A percentile compares a stretch with the other conserved stretches of the same genome.
Evolutionary conservation across 2,329 filamentous ascomycete genomes (phyloP).

Genomic region (Colletotrichum agaves): DNA sequence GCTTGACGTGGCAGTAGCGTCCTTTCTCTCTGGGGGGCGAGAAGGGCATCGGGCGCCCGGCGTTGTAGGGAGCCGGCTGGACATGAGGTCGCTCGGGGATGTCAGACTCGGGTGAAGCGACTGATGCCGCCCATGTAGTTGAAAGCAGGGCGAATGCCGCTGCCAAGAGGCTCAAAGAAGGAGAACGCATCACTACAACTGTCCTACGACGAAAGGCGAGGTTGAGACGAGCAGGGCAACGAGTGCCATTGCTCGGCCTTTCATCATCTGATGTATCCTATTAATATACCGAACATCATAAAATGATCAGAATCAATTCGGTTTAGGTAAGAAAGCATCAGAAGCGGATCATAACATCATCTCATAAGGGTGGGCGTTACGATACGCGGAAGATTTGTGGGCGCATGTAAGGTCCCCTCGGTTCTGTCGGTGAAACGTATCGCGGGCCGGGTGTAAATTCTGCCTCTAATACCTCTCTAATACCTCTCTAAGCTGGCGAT

Average conservation of each 20-base stretch:
- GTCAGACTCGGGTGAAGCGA: background rate
- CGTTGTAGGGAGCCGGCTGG: slow-evolving; percentile 24
- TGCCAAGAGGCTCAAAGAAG: slow-evolving; percentile 2
- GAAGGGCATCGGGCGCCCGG: slow-evolving; percentile 22
- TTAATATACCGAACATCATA: slow-evolving; percentile 4
- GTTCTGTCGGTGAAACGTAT: slow-evolving; percentile 22
- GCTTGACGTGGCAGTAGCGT: slow-evolving; percentile 34
- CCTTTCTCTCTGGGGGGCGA: slow-evolving; percentile 29
- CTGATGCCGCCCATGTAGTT: background rate
- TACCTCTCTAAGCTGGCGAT: background rate
- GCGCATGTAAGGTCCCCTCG: slow-evolving; percentile 6
- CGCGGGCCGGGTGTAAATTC: slow-evolving; percentile 5
- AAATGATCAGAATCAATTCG: background rate
- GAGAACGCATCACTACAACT: slow-evolving; percentile 6
- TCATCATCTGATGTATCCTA: background rate
- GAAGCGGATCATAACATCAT: background rate
- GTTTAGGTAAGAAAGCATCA: background rate
- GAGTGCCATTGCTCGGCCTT: background rate
- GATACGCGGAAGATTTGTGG: slow-evolving; percentile 37
- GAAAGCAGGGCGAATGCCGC: slow-evolving; percentile 8
- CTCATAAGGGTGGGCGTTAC: background rate
- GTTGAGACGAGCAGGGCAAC: background rate
- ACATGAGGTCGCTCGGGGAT: slow-evolving; percentile 27
- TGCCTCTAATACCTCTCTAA: background rate
- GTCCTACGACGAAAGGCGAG: background rate